Evolutionary conservation across 2,329 filamentous ascomycete species (phyloP), one percentile per base, ranked within the genome.

Genomic region (Diaporthe amygdali): DNA sequence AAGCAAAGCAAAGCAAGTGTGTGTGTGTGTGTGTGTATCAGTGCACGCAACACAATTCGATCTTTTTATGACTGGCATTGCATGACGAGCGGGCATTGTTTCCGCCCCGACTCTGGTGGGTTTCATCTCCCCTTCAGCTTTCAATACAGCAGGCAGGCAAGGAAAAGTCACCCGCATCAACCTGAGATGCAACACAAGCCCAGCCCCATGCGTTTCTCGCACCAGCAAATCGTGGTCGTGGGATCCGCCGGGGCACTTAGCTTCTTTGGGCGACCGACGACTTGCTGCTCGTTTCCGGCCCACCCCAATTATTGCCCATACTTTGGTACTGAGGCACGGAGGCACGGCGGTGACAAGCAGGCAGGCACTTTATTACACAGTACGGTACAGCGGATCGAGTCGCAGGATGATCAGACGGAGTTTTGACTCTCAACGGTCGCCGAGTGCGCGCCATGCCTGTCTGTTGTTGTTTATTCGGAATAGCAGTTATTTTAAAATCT

Each of bases 331-430:
- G 56, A 27, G 56, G 9, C 9, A n/a, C n/a, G n/a, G n/a, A n/a
- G n/a, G n/a, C n/a, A n/a, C n/a, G n/a, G n/a, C n/a, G n/a, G n/a
- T n/a, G n/a, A n/a, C n/a, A n/a, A n/a, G n/a, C n/a, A n/a, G n/a
- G n/a, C n/a, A n/a, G n/a, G n/a, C n/a, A n/a, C n/a, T n/a, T n/a
- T n/a, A n/a, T n/a, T n/a, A n/a, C n/a, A n/a, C n/a, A n/a, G n/a
- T n/a, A n/a, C n/a, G n/a, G 22, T 7, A 15, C 10, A 25, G n/a
- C 32, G 37, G 37, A n/a, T n/a, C 3, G 25, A 37, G 59, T 63
- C 34, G 41, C 59, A 63, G 59, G 34, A 64, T 49, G 30, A 64
- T 49, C 59, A 49, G 59, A 64, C 25, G 59, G 10, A n/a, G n/a
- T 25, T 64, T 64, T 64, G 59, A 17, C 14, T 30, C 27, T 63